These are phyloP conservation scores for Bocquillonia castaneifolia DNA, from an alignment of 441 rosid genomes.

Conservation along the genomic window DNA sequence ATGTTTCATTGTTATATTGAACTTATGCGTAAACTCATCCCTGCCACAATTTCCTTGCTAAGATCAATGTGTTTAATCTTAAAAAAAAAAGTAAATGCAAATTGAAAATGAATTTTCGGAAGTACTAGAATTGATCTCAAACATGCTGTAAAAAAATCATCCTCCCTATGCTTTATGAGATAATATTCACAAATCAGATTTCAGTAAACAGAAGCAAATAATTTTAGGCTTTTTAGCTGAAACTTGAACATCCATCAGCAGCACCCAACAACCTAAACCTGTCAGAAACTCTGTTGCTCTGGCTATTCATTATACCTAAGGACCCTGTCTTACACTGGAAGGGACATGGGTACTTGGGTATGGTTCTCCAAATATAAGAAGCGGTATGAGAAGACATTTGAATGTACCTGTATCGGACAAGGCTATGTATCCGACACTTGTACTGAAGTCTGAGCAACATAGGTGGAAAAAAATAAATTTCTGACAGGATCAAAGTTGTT, in stretches of 20 bases:
- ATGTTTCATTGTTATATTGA: neutral
- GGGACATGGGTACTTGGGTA: slow-evolving; percentile 13
- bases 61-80: neutral
- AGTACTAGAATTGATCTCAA: slow-evolving; percentile 3
- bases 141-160: neutral
- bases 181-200: neutral
- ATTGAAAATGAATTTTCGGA: neutral
- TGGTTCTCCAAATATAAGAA: slow-evolving; percentile 3
- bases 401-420: slow-evolving; percentile 4
- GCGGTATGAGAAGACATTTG: neutral
- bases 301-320: slow-evolving; percentile 13
- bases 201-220: neutral
- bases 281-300: slow-evolving; percentile 21
- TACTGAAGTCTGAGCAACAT: slow-evolving; percentile 16
- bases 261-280: slow-evolving; percentile 15
- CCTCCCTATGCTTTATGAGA: neutral
- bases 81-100: neutral
- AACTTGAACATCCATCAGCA: slow-evolving; percentile 2
- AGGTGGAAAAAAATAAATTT: neutral
- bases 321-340: slow-evolving; percentile 7
- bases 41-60: neutral
- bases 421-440: slow-evolving; percentile 7
- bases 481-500: slow-evolving; percentile 6
- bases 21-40: neutral
- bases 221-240: neutral